Conservation (phyloP, 331 rosid species). For the Rhamnella rubrinervis region DNA sequence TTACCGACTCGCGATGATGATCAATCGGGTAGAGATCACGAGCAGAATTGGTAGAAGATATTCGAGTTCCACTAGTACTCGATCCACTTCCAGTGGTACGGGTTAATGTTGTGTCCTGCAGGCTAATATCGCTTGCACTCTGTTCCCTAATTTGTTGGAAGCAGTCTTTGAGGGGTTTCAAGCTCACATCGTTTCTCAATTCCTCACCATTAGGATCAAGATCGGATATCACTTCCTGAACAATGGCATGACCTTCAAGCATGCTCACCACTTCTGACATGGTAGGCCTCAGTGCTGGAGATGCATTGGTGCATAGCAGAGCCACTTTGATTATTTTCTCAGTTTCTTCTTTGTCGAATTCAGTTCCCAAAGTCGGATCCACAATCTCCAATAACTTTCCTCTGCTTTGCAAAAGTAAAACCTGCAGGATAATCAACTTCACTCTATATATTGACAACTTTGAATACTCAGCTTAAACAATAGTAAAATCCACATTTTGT, state of each 20-base stretch:
- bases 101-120: background rate
- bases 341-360: conserved; percentile 37
- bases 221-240: conserved; percentile 22
- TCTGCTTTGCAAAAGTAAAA: conserved; percentile 26
- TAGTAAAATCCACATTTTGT: background rate
- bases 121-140: background rate
- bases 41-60: too few relatives aligned
- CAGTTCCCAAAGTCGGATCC: conserved; percentile 37
- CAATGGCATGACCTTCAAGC: conserved; percentile 24
- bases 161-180: conserved; percentile 12
- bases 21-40: too few relatives aligned
- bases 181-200: conserved; percentile 14
- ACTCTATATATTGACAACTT: too few relatives aligned
- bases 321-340: conserved; percentile 39
- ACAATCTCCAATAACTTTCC: conserved; percentile 33
- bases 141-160: background rate
- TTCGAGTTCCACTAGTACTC: too few relatives aligned
- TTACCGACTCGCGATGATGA: too few relatives aligned
- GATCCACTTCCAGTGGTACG: too few relatives aligned
- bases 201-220: conserved; percentile 25
- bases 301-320: too few relatives aligned
- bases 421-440: conserved; percentile 28
- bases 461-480: too few relatives aligned
- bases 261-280: too few relatives aligned
- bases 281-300: too few relatives aligned